Base-by-base conservation (phyloP, 352 stramenopile species). In the Phytophthora ohioensis region DNA sequence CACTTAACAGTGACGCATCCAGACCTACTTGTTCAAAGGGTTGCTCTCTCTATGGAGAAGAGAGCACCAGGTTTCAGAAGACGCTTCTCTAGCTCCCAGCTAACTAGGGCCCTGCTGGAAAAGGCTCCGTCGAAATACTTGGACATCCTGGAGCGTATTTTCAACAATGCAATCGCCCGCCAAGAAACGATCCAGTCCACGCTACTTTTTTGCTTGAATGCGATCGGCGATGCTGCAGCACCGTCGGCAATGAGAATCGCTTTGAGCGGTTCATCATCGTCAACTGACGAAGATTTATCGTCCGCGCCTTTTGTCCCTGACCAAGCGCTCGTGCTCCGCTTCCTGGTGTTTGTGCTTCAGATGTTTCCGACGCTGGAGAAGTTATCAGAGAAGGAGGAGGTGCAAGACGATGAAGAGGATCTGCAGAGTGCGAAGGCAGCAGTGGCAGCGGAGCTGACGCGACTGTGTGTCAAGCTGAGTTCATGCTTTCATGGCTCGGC, bases 341-440 rank as follows among this genome's bases (percentile, higher is more conserved):
- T 91, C 35, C 53, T 93, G 6, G 70, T 87, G 34, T 92, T 90
- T 59, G 80, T 91, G 7, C 75, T 93, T 31, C 63, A 91, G 36
- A 80, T 76, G 58, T 81, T 88, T 4, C 81, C 81, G 7, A 75
- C 60, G 45, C 75, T 92, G 4, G 69, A 92, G 17, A 57, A 63
- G 5, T 73, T 89, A 8, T 75, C 78, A 9, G 82, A 89, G 48
- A 86, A 81, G 27, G 83, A 91, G n/a, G 79, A 91, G 56, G 56
- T 93, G 13, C 84, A 82, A 67, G 85, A 93, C 41, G 81, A 93
- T 31, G 82, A 91, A 78, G 79, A 90, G 13, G 82, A 86, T 31
- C 55, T 91, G 7, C 66, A 68, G 32, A 69, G 51, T n/a, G 78
- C 81, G 8, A 85, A 86, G 34, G 70, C 75, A 32, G 63, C 79